A percentile compares a stretch with the other conserved stretches of the same genome.
phyloP scores from a whole-genome alignment of 2,329 filamentous ascomycete genomes.

The Neofusicoccum parvum region DNA sequence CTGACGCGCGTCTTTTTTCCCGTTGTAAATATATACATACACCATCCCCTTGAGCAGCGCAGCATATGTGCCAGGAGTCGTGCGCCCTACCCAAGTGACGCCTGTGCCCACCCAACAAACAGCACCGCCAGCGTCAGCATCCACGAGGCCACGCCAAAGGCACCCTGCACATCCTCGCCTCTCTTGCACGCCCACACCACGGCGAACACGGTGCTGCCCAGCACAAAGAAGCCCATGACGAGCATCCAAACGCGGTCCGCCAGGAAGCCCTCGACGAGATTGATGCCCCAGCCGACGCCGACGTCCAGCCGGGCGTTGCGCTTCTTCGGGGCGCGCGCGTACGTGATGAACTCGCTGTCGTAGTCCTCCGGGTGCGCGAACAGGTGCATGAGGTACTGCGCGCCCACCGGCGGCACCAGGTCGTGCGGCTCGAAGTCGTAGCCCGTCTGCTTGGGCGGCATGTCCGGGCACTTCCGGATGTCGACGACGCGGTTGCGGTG shows the following conservation, averaged over 20 bases:
- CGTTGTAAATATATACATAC: no score
- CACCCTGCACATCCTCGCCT: conserved; percentile 41
- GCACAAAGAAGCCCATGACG: conserved; percentile 32
- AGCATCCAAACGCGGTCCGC: conserved; percentile 38
- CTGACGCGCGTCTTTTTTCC: no score
- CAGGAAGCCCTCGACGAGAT: conserved; percentile 43
- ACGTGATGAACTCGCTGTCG: conserved; percentile 41
- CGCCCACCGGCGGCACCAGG: conserved; percentile 42
- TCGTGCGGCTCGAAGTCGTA: conserved; percentile 43
- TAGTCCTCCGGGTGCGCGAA: conserved; percentile 45
- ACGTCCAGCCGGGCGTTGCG: conserved; percentile 34
- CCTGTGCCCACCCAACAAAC: conserved; percentile 37
- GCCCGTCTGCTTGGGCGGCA: conserved; percentile 33
- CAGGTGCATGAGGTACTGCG: conserved; percentile 41
- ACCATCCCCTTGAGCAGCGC: no score
- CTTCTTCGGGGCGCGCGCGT: conserved; percentile 38
- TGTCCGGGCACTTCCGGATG: conserved; percentile 40
- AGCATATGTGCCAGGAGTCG: no score
- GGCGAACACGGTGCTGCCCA: conserved; percentile 39
- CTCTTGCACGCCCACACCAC: conserved; percentile 34
- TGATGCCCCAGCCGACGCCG: conserved; percentile 43
- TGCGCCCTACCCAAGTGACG: conserved; percentile 29
- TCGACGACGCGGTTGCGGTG: conserved; percentile 45
- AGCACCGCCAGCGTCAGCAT: conserved; percentile 36
- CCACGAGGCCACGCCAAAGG: conserved; percentile 44